Conservation (phyloP, 768 basidiomycete genomes). For the Boletellus ananiceps region DNA sequence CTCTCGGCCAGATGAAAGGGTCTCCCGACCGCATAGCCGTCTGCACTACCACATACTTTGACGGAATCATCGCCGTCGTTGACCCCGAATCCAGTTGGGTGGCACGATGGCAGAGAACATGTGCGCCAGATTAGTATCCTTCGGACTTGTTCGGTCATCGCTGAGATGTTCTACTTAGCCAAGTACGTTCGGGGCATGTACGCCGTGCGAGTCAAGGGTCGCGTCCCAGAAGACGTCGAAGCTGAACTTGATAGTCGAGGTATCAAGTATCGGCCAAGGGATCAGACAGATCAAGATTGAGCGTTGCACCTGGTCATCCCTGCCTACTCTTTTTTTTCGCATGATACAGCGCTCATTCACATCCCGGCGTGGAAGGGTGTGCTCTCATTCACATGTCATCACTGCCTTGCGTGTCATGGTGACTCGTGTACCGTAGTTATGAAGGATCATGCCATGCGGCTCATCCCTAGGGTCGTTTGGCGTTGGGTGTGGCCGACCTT, state of each 20-base stretch:
- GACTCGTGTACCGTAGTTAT: conserved; percentile 1
- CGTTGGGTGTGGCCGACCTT: background rate
- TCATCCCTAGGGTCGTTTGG: background rate
- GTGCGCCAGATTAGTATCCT: conserved; percentile 43
- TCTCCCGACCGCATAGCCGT: conserved; percentile 74
- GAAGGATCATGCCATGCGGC: background rate
- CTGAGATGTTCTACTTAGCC: conserved; percentile 42
- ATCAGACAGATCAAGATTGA: conserved; percentile 73
- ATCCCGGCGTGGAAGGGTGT: background rate
- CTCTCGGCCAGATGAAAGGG: conserved; percentile 69
- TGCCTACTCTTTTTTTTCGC: background rate
- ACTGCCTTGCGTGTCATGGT: conserved; percentile 1
- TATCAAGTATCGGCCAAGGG: conserved; percentile 82
- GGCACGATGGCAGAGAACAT: conserved; percentile 90
- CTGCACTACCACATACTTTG: conserved; percentile 91
- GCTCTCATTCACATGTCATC: conserved; percentile 15
- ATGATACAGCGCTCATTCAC: background rate
- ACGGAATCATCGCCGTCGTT: conserved; percentile 85
- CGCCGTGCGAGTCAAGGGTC: conserved; percentile 83
- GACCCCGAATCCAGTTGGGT: conserved; percentile 92
- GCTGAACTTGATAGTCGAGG: conserved; percentile 71
- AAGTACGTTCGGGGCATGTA: conserved; percentile 92
- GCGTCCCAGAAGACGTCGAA: conserved; percentile 82
- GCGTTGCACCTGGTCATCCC: conserved; percentile 5
- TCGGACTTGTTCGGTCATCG: conserved; percentile 1